Conservation (phyloP, 768 basidiomycete genomes). For the Leccinum truebloodii region DNA sequence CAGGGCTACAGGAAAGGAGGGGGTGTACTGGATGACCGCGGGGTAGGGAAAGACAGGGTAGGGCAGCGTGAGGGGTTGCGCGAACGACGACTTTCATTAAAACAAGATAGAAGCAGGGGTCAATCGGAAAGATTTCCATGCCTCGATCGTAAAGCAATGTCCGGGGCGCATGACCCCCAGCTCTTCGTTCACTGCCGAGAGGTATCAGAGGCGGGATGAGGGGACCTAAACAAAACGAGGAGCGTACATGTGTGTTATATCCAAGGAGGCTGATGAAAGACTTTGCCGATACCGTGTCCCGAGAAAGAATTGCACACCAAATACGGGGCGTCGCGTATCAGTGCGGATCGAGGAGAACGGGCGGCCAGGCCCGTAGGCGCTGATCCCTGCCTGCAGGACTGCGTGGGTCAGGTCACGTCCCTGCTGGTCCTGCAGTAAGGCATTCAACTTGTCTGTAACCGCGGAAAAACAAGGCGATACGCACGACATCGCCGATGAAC, state of each 20-base stretch:
- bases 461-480: constrained; percentile 13
- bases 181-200: constrained; percentile 71
- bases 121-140: constrained; percentile 25
- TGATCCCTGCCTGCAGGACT: constrained; percentile 71
- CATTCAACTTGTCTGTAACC: background rate
- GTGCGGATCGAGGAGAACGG: constrained; percentile 69
- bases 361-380: constrained; percentile 68
- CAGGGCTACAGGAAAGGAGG: constrained; percentile 50
- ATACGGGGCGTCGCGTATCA: constrained; percentile 43
- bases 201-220: background rate
- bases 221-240: background rate
- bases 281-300: constrained; percentile 85
- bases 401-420: constrained; percentile 68
- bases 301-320: constrained; percentile 72
- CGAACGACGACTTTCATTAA: too few species aligned
- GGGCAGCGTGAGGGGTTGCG: too few species aligned
- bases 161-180: constrained; percentile 81
- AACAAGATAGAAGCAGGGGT: too few species aligned
- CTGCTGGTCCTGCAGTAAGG: constrained; percentile 56
- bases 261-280: constrained; percentile 83
- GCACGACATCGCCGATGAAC: constrained; percentile 75
- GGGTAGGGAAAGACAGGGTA: too few species aligned
- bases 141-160: constrained; percentile 94
- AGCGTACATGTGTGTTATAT: constrained; percentile 73
- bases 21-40: too few species aligned